Evolutionary conservation across 2,329 filamentous ascomycete genomes (phyloP).

Genomic region (Pyricularia sp.): DNA sequence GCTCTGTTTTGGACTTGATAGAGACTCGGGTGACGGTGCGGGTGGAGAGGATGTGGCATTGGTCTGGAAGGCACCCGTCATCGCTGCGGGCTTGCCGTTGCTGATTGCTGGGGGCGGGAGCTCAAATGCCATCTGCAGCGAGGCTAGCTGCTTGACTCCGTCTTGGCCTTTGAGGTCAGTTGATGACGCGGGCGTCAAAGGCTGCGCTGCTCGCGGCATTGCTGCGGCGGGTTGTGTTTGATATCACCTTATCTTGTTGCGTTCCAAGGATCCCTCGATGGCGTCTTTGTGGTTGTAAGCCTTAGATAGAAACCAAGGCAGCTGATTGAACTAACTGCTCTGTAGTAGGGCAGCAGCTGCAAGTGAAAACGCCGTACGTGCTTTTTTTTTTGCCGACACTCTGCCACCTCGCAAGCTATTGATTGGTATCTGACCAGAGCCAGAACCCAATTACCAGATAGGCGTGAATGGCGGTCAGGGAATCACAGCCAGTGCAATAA

Average conservation of each 20-base stretch:
- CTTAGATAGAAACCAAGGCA: neutral
- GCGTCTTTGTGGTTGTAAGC: neutral
- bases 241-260: neutral
- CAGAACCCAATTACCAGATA: too few species aligned
- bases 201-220: conserved; percentile 59
- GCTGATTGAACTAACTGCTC: neutral
- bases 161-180: conserved; percentile 70
- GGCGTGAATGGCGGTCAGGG: too few species aligned
- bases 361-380: neutral
- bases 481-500: too few species aligned
- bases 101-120: conserved; percentile 68
- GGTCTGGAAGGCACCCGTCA: neutral
- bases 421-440: neutral
- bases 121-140: conserved; percentile 61
- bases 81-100: conserved; percentile 18
- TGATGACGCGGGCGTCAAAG: conserved; percentile 71
- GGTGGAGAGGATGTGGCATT: neutral
- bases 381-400: neutral
- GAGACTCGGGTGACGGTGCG: neutral
- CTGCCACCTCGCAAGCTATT: neutral
- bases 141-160: conserved; percentile 43
- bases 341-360: neutral
- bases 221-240: neutral
- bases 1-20: neutral
- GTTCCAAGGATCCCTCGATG: neutral